These are phyloP conservation scores for Nitzschia sp. DNA, from an alignment of 108 stramenopile species.

Conservation along the genomic window DNA sequence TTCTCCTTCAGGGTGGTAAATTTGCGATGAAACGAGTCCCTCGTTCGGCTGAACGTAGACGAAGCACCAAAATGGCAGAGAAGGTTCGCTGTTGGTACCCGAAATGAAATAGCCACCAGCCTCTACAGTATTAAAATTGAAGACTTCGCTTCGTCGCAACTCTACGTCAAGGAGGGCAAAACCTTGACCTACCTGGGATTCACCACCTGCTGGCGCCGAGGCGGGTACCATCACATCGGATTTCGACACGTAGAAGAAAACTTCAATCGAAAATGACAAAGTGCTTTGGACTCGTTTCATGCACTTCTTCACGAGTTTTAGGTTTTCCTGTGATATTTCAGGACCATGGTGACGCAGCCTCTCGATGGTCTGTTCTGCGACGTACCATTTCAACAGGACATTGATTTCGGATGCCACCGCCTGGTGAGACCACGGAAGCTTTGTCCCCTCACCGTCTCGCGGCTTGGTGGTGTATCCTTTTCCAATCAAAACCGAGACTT, in stretches of 20 bases:
- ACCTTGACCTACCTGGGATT: slow-evolving; percentile 60
- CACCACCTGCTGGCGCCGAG: slow-evolving; percentile 50
- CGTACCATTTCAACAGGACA: slow-evolving; percentile 52
- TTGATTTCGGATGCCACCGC: slow-evolving; percentile 42
- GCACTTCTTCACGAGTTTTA: slow-evolving; percentile 52
- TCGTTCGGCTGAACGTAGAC: slow-evolving; percentile 35
- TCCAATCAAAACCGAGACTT: slow-evolving; percentile 43
- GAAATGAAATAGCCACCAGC: slow-evolving; percentile 35
- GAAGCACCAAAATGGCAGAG: slow-evolving; percentile 66
- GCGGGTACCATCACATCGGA: slow-evolving; percentile 59
- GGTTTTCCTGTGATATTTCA: slow-evolving; percentile 41
- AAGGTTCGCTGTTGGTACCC: neutral
- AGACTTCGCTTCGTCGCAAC: slow-evolving; percentile 19
- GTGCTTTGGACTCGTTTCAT: slow-evolving; percentile 56
- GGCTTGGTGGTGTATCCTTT: neutral
- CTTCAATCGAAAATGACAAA: slow-evolving; percentile 41
- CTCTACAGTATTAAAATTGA: slow-evolving; percentile 11
- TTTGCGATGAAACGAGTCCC: slow-evolving; percentile 52
- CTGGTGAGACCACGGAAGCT: slow-evolving; percentile 39
- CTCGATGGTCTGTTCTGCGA: slow-evolving; percentile 71
- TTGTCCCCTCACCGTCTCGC: neutral
- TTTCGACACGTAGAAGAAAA: slow-evolving; percentile 63
- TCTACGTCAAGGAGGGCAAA: slow-evolving; percentile 36
- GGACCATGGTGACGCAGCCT: slow-evolving; percentile 45
- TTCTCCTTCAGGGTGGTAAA: slow-evolving; percentile 69